Conservation (phyloP, 257 asterid genomes). For the Solanum medicagineum region DNA sequence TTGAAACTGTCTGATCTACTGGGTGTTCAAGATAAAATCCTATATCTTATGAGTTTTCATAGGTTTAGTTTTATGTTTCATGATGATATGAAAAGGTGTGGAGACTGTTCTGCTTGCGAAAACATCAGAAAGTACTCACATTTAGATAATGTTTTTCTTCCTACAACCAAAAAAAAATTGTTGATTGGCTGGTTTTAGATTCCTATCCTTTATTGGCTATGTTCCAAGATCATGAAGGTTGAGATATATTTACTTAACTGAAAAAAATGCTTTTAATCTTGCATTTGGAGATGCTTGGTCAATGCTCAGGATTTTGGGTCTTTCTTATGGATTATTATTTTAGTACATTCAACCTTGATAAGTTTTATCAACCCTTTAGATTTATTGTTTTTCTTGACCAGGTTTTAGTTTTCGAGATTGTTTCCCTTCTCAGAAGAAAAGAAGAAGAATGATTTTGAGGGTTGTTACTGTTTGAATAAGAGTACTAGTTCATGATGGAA, state of each 20-base stretch:
- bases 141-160: not conserved
- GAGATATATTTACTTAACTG: not conserved
- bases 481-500: not conserved
- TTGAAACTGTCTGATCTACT: conserved; percentile 20
- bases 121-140: not conserved
- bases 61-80: not conserved
- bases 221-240: not conserved
- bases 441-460: not conserved
- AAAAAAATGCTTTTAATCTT: not conserved
- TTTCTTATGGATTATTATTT: not conserved
- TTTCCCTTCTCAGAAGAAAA: not conserved
- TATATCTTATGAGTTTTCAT: not conserved
- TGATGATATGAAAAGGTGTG: not conserved
- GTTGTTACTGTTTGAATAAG: not conserved
- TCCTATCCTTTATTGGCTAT: not conserved
- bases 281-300: not conserved
- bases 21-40: not conserved
- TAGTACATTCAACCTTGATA: not conserved
- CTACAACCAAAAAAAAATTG: not conserved
- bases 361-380: not conserved
- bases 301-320: not conserved
- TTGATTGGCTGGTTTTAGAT: not conserved
- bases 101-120: not conserved
- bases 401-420: not conserved
- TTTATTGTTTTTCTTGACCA: not conserved